Base-by-base conservation (phyloP, 2,329 filamentous ascomycete species). In the Clonostachys rhizophaga region DNA sequence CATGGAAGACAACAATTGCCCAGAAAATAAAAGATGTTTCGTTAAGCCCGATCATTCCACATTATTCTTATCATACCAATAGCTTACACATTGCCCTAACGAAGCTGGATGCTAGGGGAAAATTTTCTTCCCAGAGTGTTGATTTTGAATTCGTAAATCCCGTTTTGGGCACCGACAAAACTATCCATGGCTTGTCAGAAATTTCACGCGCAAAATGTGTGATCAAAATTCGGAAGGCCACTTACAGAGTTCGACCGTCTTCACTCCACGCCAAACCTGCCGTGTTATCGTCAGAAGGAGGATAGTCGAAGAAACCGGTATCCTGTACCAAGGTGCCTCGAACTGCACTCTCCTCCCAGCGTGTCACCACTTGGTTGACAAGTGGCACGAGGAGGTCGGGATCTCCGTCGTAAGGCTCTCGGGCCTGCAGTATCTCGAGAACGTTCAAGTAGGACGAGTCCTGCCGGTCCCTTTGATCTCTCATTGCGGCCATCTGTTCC, bases 121-220 rank as follows among this genome's bases (percentile, higher is more conserved):
- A 75, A 67, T 62, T 82, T 87, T 50, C 87, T 74, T 48, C 69
- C 74, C 43, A 78, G 72, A 16, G 83, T 56, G 59, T 89, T 83
- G 53, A 91, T 75, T 34, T 75, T 77, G 55, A 89, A 81, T 65
- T 91, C 86, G 57, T 89, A 89, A 46, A 91, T 85, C 47, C 87
- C 87, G 54, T 88, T 83, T 59, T 89, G 83, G 34, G 81, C 78
- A 17, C 78, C 83, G 39, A 84, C 70, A 55, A 78, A 85, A 47
- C 82, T 86, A 45, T 5, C 24, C 4, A 34, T 16, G 42, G 55
- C 62, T 46, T 62, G 61, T 48, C 43, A 5, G 12, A 18, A 20
- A 41, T 39, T 8, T 24, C 7, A n/a, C 9, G 17, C 14, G 14
- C 12, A 18, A 39, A 39, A 14, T 8, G 3, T 18, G 36, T 3